Percentiles rank a stretch among this genome's conserved stretches.
phyloP scores from a whole-genome alignment of 1,284 basidiomycete species.

The Lentinula novae-zelandiae region DNA sequence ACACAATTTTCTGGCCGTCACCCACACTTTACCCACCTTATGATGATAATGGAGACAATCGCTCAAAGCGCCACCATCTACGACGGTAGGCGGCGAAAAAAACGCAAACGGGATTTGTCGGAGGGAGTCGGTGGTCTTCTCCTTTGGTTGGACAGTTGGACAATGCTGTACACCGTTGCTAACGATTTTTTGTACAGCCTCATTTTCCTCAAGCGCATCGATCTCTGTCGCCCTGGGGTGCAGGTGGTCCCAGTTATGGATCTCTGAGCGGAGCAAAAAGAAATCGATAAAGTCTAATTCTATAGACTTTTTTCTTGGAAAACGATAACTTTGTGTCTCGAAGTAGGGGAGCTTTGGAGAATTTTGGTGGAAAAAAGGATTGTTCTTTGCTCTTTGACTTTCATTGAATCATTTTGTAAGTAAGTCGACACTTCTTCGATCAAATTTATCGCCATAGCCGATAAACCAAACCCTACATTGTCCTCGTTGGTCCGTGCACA shows the following conservation, averaged over 20 bases:
- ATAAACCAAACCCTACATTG: neutral
- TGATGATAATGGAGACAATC: neutral
- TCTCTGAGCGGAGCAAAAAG: neutral
- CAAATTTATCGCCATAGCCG: neutral
- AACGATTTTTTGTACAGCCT: neutral
- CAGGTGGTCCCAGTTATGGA: neutral
- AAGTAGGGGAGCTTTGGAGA: neutral
- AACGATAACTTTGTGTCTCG: neutral
- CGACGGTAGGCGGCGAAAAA: neutral
- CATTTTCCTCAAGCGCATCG: neutral
- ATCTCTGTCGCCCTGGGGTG: neutral
- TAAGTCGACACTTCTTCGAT: neutral
- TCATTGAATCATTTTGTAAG: neutral
- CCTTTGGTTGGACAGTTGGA: neutral
- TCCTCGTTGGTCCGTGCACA: constrained; percentile 2
- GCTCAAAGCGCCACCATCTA: neutral
- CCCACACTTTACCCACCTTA: neutral
- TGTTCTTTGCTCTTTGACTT: neutral
- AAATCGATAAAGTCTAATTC: neutral
- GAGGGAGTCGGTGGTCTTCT: neutral
- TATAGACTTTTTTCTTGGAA: neutral
- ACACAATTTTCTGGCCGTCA: neutral
- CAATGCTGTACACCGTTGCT: neutral
- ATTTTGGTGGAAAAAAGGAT: neutral
- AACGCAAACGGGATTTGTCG: neutral